A percentile compares a stretch with the other conserved stretches of the same genome.
Conservation (phyloP, 176 grass and related monocot genomes). For the Thinopyrum elongatum region DNA sequence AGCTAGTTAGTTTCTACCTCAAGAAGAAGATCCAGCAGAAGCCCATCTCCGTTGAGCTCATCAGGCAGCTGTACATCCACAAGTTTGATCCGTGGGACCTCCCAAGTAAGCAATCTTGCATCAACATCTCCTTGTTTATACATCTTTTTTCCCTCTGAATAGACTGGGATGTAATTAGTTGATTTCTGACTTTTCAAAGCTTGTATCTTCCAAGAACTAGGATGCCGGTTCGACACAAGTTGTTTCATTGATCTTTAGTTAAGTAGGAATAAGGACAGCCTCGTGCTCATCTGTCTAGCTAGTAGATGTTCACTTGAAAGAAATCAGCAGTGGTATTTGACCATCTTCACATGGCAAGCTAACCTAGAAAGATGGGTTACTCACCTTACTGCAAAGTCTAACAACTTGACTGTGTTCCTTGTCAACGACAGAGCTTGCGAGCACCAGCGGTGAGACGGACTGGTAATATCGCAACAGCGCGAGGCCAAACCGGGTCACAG, state of each 20-base stretch:
- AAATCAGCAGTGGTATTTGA: neutral
- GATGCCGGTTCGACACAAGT: neutral
- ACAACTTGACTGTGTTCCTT: conserved; percentile 7
- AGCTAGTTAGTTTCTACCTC: conserved; percentile 69
- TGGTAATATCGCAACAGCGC: conserved; percentile 92
- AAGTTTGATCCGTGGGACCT: conserved; percentile 85
- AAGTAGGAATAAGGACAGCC: neutral
- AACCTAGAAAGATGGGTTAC: neutral
- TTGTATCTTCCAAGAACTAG: neutral
- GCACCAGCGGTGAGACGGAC: conserved; percentile 74
- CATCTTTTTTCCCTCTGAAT: neutral
- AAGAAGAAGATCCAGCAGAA: conserved; percentile 77
- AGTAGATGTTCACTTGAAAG: neutral
- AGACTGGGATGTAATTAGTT: neutral
- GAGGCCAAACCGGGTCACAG: conserved; percentile 84
- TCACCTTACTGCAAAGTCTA: conserved; percentile 1
- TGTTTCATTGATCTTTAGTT: neutral
- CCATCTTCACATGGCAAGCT: neutral
- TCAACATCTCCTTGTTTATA: neutral
- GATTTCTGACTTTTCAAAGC: neutral
- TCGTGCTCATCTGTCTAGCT: neutral
- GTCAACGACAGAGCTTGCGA: conserved; percentile 62
- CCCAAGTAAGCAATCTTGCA: conserved; percentile 68
- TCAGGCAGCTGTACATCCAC: conserved; percentile 68
- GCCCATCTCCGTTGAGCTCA: conserved; percentile 67